A percentile compares a stretch with the other conserved stretches of the same genome.
phyloP scores from a whole-genome alignment of 2,329 filamentous ascomycete genomes.

The Davidsoniella australis region DNA sequence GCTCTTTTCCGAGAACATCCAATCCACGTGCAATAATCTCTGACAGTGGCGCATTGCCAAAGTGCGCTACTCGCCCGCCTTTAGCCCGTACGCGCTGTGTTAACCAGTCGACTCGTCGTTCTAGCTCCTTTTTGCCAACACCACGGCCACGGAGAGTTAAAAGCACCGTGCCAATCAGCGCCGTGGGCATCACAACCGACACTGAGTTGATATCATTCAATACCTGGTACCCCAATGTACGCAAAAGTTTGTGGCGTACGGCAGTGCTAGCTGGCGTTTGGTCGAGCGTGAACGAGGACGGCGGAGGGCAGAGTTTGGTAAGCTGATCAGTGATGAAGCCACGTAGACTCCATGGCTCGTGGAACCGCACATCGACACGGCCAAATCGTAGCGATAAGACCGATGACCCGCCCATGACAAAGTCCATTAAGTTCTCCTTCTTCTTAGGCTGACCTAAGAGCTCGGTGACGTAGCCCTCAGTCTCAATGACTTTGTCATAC shows the following conservation, averaged over 20 bases:
- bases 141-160: slow-evolving; percentile 82
- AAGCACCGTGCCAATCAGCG: slow-evolving; percentile 82
- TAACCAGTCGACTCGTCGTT: slow-evolving; percentile 81
- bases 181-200: slow-evolving; percentile 95
- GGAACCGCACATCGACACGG: slow-evolving; percentile 85
- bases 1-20: slow-evolving; percentile 75
- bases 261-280: slow-evolving; percentile 27
- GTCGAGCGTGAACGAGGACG: slow-evolving; percentile 26
- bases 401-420: slow-evolving; percentile 69
- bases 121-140: slow-evolving; percentile 72
- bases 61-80: slow-evolving; percentile 85
- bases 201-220: slow-evolving; percentile 89
- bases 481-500: slow-evolving; percentile 98
- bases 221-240: slow-evolving; percentile 81
- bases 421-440: slow-evolving; percentile 82
- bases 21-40: slow-evolving; percentile 78
- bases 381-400: slow-evolving; percentile 79
- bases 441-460: slow-evolving; percentile 86
- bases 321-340: slow-evolving; percentile 68
- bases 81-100: slow-evolving; percentile 65
- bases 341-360: slow-evolving; percentile 84
- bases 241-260: slow-evolving; percentile 54
- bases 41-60: slow-evolving; percentile 61
- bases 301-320: slow-evolving; percentile 16
- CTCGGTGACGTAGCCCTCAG: slow-evolving; percentile 90